Conservation (phyloP, 176 grass and related monocot genomes). For the Paspalum notatum region DNA sequence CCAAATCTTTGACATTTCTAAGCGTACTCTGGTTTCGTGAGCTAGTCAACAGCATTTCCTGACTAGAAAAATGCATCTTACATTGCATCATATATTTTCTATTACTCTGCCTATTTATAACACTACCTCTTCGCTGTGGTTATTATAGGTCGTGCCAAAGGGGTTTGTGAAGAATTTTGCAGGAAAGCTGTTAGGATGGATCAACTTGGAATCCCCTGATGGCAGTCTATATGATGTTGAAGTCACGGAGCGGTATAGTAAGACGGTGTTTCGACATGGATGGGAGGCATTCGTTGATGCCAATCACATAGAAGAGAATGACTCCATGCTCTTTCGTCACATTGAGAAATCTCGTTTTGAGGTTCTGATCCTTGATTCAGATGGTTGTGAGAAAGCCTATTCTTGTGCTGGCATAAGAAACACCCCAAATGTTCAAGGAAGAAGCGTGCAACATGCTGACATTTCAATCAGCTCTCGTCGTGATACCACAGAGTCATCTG, state of each 20-base stretch:
- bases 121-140: neutral
- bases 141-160: slow-evolving; percentile 50
- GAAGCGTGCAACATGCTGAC: neutral
- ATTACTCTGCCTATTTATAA: neutral
- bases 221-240: slow-evolving; percentile 42
- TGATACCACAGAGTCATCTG: slow-evolving; percentile 2
- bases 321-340: slow-evolving; percentile 47
- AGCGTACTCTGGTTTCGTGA: neutral
- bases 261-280: slow-evolving; percentile 38
- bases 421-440: neutral
- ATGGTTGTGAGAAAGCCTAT: slow-evolving; percentile 36
- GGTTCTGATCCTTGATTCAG: slow-evolving; percentile 44
- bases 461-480: neutral
- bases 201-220: slow-evolving; percentile 47
- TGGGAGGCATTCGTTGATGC: slow-evolving; percentile 52
- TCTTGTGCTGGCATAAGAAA: slow-evolving; percentile 26
- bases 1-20: neutral
- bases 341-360: slow-evolving; percentile 36
- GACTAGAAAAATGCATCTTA: neutral
- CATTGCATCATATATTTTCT: neutral
- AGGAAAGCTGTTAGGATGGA: slow-evolving; percentile 18
- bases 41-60: neutral
- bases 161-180: slow-evolving; percentile 43
- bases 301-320: slow-evolving; percentile 46
- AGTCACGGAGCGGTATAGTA: neutral